Conservation (phyloP, 345 rosid species). For the Moricandia arvensis region DNA sequence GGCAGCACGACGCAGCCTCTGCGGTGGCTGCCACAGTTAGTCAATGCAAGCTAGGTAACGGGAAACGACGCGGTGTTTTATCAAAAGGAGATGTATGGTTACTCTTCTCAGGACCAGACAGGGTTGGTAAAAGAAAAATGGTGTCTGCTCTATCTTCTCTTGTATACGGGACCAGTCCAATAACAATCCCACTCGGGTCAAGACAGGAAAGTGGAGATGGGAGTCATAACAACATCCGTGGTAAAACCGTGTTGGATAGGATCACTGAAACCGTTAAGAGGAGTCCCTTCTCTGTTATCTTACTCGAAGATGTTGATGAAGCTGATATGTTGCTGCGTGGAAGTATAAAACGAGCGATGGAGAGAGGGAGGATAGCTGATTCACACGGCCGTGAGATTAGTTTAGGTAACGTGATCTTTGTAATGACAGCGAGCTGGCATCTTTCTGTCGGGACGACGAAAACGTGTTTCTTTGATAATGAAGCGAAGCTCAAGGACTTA, state of each 20-base stretch:
- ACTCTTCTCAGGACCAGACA: slow-evolving; percentile 78
- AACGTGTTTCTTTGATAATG: slow-evolving; percentile 47
- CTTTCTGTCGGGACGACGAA: slow-evolving; percentile 19
- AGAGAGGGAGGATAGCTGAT: slow-evolving; percentile 82
- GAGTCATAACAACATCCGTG: slow-evolving; percentile 53
- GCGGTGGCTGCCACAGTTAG: slow-evolving; percentile 74
- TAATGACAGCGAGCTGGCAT: slow-evolving; percentile 62
- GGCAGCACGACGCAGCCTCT: slow-evolving; percentile 93
- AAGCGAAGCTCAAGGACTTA: slow-evolving; percentile 51
- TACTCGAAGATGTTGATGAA: slow-evolving; percentile 90
- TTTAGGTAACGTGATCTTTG: slow-evolving; percentile 81
- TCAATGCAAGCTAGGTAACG: slow-evolving; percentile 69
- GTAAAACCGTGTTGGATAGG: slow-evolving; percentile 82
- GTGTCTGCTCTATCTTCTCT: slow-evolving; percentile 73
- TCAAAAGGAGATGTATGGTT: slow-evolving; percentile 85
- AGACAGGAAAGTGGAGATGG: slow-evolving; percentile 50
- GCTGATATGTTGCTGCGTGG: slow-evolving; percentile 69
- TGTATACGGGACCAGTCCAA: slow-evolving; percentile 51
- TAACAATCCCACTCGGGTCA: slow-evolving; percentile 60
- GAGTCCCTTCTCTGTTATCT: slow-evolving; percentile 74
- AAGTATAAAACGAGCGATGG: slow-evolving; percentile 84
- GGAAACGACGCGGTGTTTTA: slow-evolving; percentile 53
- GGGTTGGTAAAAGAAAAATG: slow-evolving; percentile 88
- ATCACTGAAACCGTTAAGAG: slow-evolving; percentile 83
- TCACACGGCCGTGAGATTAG: slow-evolving; percentile 95